These are phyloP conservation scores for Cardiospermum halicacabum DNA, from an alignment of 345 rosid genomes.

Conservation along the genomic window DNA sequence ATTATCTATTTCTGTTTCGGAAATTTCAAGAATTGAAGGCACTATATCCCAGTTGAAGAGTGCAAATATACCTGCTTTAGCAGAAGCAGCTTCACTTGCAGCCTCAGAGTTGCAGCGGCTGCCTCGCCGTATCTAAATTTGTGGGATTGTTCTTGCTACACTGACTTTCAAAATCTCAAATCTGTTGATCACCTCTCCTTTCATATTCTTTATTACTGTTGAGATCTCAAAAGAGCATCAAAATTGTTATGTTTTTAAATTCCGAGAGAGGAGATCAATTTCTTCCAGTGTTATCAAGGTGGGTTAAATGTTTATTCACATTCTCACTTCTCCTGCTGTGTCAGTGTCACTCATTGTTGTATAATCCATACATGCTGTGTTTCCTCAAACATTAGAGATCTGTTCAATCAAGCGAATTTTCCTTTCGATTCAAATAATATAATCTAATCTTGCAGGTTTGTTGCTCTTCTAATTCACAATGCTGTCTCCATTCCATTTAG, in stretches of 20 bases:
- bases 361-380: constrained; percentile 20
- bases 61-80: constrained; percentile 47
- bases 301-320: constrained; percentile 12
- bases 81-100: constrained; percentile 51
- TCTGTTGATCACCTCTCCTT: neutral
- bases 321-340: neutral
- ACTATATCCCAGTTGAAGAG: constrained; percentile 57
- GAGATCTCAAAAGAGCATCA: neutral
- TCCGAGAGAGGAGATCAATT: neutral
- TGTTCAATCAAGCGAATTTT: constrained; percentile 13
- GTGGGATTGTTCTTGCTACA: constrained; percentile 10
- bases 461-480: neutral
- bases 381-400: constrained; percentile 1
- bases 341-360: constrained; percentile 16
- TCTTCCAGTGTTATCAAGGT: constrained; percentile 18
- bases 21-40: constrained; percentile 56
- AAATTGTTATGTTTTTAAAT: constrained; percentile 7
- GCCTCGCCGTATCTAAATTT: constrained; percentile 49
- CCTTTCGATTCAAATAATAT: constrained; percentile 1
- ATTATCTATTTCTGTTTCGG: constrained; percentile 58
- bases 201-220: neutral
- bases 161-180: neutral
- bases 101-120: constrained; percentile 67
- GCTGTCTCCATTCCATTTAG: neutral
- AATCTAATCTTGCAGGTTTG: neutral